A percentile compares a stretch with the other conserved stretches of the same genome.
These are phyloP conservation scores for Scutellaria barbata DNA, from an alignment of 257 asterid genomes.

Conservation along the genomic window DNA sequence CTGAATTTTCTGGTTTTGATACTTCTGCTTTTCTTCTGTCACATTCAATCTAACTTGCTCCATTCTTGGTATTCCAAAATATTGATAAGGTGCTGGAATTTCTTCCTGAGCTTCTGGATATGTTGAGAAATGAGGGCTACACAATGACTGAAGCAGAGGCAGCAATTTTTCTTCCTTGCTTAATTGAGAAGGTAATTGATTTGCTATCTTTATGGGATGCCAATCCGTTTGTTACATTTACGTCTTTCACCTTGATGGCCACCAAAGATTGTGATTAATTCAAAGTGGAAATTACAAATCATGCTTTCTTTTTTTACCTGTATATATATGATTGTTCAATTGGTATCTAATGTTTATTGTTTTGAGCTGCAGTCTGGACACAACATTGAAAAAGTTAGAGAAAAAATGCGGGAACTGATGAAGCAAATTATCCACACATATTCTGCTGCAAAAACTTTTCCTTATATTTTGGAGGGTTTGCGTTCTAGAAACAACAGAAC, in stretches of 20 bases:
- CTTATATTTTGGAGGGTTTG: conserved; percentile 90
- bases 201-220: conserved; percentile 19
- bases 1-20: neutral
- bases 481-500: conserved; percentile 96
- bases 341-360: conserved; percentile 23
- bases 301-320: neutral
- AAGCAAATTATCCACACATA: conserved; percentile 74
- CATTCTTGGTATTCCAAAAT: conserved; percentile 25
- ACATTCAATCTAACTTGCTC: conserved; percentile 28
- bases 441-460: conserved; percentile 91
- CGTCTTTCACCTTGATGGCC: conserved; percentile 20
- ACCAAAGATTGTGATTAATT: conserved; percentile 13
- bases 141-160: conserved; percentile 95
- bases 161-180: conserved; percentile 91
- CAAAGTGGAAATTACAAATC: conserved; percentile 6
- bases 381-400: conserved; percentile 91
- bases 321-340: conserved; percentile 16
- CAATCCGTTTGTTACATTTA: neutral
- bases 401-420: conserved; percentile 90
- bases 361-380: conserved; percentile 82
- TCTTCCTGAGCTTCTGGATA: conserved; percentile 90
- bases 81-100: conserved; percentile 87
- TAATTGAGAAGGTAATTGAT: conserved; percentile 80
- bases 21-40: neutral
- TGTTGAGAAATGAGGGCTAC: conserved; percentile 86